Conservation (phyloP, 1,284 basidiomycete species). For the Trichosporon ovoides region DNA sequence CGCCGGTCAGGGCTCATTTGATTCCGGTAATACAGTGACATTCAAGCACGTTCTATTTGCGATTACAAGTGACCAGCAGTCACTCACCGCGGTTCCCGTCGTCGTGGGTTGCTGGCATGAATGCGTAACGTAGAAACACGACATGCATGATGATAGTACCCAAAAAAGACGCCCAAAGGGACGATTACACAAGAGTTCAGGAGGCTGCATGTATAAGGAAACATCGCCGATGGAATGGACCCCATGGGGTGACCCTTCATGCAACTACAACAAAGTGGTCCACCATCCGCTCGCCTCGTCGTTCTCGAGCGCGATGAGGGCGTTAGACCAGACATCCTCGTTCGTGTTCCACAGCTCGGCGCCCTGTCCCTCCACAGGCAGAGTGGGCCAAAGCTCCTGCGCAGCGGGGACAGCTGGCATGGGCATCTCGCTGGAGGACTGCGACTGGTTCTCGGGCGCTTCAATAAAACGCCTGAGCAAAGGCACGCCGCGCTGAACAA, state of each 20-base stretch:
- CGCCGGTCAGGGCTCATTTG: not conserved
- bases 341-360: conserved; percentile 15
- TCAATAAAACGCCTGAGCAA: conserved; percentile 22
- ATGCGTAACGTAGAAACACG: not conserved
- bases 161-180: not conserved
- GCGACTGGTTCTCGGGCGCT: not conserved
- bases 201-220: not conserved
- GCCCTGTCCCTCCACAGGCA: conserved; percentile 9
- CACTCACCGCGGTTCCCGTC: too few relatives aligned
- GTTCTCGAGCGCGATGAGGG: conserved; percentile 23
- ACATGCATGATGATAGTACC: not conserved
- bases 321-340: conserved; percentile 24
- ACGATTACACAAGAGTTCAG: not conserved
- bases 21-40: not conserved
- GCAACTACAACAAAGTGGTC: conserved; percentile 17
- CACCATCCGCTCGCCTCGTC: conserved; percentile 23
- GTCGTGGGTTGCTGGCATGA: too few relatives aligned
- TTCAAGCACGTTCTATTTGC: not conserved
- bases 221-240: too few relatives aligned
- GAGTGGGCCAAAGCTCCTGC: conserved; percentile 19
- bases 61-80: not conserved
- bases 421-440: not conserved
- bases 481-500: conserved; percentile 21
- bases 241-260: too few relatives aligned
- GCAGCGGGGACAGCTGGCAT: conserved; percentile 9